A percentile compares a stretch with the other conserved stretches of the same genome.
Evolutionary conservation across 2,329 filamentous ascomycete genomes (phyloP).

Genomic region (Aspergillus texensis): DNA sequence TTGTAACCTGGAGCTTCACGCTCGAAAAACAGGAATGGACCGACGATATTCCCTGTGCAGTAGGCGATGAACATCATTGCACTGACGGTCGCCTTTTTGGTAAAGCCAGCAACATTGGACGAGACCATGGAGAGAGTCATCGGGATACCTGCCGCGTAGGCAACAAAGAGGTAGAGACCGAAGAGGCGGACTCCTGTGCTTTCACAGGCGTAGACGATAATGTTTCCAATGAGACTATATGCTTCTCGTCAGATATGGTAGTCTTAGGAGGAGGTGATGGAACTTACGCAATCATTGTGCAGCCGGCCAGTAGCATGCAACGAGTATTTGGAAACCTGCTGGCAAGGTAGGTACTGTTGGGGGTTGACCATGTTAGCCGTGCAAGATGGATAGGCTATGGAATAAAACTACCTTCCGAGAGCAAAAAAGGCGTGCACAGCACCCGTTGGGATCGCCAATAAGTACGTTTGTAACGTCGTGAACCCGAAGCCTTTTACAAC

Average conservation of each 20-base stretch:
- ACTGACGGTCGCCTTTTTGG: neutral
- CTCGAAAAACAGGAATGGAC: neutral
- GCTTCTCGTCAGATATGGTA: neutral
- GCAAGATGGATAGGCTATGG: neutral
- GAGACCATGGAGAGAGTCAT: neutral
- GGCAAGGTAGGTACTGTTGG: neutral
- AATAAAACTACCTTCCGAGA: neutral
- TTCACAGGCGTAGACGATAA: neutral
- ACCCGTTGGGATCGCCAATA: neutral
- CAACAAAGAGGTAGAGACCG: neutral
- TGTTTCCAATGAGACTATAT: neutral
- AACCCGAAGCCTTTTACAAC: neutral
- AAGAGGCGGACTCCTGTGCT: neutral
- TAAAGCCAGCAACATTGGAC: neutral
- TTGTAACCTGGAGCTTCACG: neutral
- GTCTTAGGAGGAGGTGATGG: neutral
- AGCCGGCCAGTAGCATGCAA: neutral
- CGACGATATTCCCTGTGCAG: neutral
- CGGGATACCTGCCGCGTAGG: neutral
- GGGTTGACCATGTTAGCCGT: neutral
- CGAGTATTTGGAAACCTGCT: neutral
- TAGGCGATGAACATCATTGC: neutral
- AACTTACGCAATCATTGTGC: neutral
- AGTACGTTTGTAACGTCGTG: neutral
- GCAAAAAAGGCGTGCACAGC: neutral